Evolutionary conservation across 345 rosid species (phyloP).

Genomic region (Melaleuca alternifolia): DNA sequence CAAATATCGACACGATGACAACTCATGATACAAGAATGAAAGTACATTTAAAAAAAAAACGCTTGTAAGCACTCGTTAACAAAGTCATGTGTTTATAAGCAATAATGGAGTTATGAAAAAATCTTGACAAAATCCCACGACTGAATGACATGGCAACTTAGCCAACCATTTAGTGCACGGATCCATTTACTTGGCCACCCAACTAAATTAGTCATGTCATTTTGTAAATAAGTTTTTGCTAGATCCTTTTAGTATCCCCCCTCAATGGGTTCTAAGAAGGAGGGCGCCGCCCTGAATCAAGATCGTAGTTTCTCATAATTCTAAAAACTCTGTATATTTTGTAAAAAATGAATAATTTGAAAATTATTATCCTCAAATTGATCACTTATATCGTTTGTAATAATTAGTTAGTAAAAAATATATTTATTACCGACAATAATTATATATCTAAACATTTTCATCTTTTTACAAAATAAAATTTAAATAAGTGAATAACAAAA

Average conservation of each 20-base stretch:
- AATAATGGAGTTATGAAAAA: not conserved
- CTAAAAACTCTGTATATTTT: too few species aligned
- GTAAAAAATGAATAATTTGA: too few species aligned
- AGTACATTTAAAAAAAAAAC: not conserved
- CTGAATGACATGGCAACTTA: not conserved
- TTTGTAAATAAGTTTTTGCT: not conserved
- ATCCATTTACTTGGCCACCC: not conserved
- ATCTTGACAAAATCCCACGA: not conserved
- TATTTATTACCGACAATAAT: too few species aligned
- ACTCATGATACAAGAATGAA: not conserved
- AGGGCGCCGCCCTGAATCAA: too few species aligned
- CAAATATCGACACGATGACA: accelerated
- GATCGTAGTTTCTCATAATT: not conserved
- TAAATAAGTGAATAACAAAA: not conserved
- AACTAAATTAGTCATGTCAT: not conserved
- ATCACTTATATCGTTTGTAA: too few species aligned
- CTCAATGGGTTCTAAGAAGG: too few species aligned
- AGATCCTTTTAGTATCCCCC: not conserved
- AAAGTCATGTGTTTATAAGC: not conserved
- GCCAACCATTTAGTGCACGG: not conserved
- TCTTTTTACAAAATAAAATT: too few species aligned
- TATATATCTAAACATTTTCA: too few species aligned
- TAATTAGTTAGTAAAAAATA: too few species aligned
- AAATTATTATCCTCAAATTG: too few species aligned
- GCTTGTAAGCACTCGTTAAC: accelerated